Evolutionary conservation across 1,284 basidiomycete species (phyloP), one percentile per base, ranked within the genome.

Genomic region (Trametes sp.): DNA sequence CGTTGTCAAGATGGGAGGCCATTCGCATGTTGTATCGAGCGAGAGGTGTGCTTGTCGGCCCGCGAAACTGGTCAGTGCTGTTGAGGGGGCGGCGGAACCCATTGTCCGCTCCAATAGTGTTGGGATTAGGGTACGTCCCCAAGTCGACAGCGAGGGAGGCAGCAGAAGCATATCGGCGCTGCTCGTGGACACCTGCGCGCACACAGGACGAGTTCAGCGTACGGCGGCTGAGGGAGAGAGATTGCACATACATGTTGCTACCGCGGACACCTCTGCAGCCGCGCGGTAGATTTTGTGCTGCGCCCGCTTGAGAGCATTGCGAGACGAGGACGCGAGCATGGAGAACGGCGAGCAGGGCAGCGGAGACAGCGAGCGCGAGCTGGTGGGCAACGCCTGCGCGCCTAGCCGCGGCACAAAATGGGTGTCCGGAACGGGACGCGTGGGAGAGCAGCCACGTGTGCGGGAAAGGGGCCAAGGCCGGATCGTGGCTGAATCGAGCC

Each of bases 291-390:
- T 35, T 45, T 54, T 62, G 24, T 49, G 54, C 41, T 65, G 67
- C 6, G 64, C 63, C 54, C 63, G 63, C 62, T 74, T 78, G 19
- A 80, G 67, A 41, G 70, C 76, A 73, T 73, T 66, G 44, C 76
- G 77, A 44, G 80, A 81, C 35, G 76, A 77, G 35, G 78, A 80
- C 45, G 78, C 77, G 53, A 82, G 72, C 82, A 83, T 83, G 28
- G 58, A 57, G 54, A 57, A 45, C 19, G 46, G 26, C 38, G 53
- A 59, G 51, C 33, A 50, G 41, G 51, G 29, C 50, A 53, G 29
- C 31, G 52, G 28, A 51, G 59, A 53, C 56, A 52, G 55, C 61
- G 54, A 55, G 36, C 44, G 50, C 7, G 44, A 36, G 31, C 42
- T 14, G 21, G 52, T 29, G 19, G 24, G 38, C 11, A 21, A 13